Percentiles rank a stretch among this genome's conserved stretches.
Evolutionary conservation across 495 filamentous ascomycete genomes (phyloP).

Genomic region (Aspergillus saccharolyticus): DNA sequence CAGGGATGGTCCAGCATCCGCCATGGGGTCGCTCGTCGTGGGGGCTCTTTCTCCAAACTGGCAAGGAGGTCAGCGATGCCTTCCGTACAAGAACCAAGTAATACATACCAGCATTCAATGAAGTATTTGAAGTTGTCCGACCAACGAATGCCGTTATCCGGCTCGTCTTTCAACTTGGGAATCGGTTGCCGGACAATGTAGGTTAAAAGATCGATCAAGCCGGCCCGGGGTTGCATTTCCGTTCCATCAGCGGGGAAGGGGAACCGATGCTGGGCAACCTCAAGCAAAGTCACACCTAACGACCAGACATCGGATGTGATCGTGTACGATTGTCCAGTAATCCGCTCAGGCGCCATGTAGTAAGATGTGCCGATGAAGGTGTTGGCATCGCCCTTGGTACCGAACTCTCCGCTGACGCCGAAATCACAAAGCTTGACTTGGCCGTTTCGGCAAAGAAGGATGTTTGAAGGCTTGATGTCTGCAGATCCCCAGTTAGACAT

Average conservation of each 20-base stretch:
- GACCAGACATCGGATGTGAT: constrained; percentile 99
- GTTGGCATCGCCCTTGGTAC: constrained; percentile 96
- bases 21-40: constrained; percentile 86
- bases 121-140: constrained; percentile 97
- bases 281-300: constrained; percentile 87
- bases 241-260: constrained; percentile 96
- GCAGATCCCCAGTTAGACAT: constrained; percentile 7
- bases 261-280: constrained; percentile 97
- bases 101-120: constrained; percentile 94
- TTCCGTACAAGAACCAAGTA: too few relatives aligned
- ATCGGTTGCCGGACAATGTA: constrained; percentile 97
- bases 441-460: constrained; percentile 85
- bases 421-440: constrained; percentile 98
- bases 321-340: constrained; percentile 94
- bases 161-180: constrained; percentile 93
- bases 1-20: constrained; percentile 98
- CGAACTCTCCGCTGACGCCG: constrained; percentile 94
- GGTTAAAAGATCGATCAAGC: constrained; percentile 88
- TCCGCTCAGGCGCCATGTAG: constrained; percentile 98
- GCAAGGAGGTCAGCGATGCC: constrained; percentile 2
- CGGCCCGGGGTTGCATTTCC: constrained; percentile 81
- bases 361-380: constrained; percentile 98
- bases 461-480: constrained; percentile 98
- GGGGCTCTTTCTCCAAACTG: constrained; percentile 90
- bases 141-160: constrained; percentile 74